These are phyloP conservation scores for Monosporascus sp. DNA, from an alignment of 2,329 filamentous ascomycete genomes.

Conservation along the genomic window DNA sequence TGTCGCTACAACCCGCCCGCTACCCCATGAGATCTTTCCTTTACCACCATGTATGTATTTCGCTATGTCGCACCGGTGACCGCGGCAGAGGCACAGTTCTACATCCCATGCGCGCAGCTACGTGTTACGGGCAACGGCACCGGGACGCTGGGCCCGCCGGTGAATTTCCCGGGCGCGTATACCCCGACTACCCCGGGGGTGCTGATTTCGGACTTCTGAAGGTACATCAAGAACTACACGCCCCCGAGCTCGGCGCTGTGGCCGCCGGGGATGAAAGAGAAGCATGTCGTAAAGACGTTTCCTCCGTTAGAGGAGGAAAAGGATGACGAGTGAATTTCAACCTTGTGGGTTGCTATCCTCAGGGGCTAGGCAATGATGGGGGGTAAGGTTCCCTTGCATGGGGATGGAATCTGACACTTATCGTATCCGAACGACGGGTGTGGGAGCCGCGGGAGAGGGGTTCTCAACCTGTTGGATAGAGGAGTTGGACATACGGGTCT, in stretches of 20 bases:
- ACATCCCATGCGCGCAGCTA: constrained; percentile 12
- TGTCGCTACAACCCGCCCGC: no score
- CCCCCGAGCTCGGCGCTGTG: constrained; percentile 14
- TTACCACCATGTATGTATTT: no score
- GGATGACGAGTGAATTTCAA: background rate
- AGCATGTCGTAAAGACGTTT: constrained; percentile 8
- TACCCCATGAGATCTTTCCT: no score
- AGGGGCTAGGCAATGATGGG: no score
- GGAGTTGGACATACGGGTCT: no score
- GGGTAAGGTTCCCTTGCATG: no score
- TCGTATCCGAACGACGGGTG: no score
- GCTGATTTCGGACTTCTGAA: constrained; percentile 19
- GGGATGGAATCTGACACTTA: no score
- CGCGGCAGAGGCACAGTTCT: constrained; percentile 12
- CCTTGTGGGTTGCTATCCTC: no score
- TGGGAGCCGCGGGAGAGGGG: no score
- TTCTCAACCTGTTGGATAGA: no score
- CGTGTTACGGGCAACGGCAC: background rate
- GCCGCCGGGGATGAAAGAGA: constrained; percentile 10
- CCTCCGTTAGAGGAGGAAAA: background rate
- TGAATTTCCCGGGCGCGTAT: constrained; percentile 16
- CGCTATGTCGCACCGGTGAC: no score
- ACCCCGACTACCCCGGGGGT: constrained; percentile 13
- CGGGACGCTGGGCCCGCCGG: constrained; percentile 5
- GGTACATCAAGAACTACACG: constrained; percentile 14